Conservation (phyloP, 805 yeast genomes). For the Ogataea parapolymorpha region DNA sequence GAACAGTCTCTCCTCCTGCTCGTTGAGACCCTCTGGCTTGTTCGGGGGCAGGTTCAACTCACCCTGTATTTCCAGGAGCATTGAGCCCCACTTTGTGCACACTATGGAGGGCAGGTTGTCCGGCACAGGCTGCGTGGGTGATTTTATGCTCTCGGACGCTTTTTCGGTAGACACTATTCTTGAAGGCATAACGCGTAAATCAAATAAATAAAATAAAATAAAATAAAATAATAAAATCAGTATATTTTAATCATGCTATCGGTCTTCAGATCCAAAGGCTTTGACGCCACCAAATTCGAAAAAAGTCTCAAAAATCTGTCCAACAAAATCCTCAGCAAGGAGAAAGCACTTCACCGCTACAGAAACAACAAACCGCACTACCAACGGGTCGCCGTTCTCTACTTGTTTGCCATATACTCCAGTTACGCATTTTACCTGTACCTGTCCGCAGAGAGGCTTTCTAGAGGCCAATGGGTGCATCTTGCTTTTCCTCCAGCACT, state of each 20-base stretch:
- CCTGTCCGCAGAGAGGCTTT: constrained; percentile 1
- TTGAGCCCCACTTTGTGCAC: constrained; percentile 56
- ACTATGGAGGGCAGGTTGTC: constrained; percentile 28
- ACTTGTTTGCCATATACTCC: constrained; percentile 23
- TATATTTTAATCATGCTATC: constrained; percentile 17
- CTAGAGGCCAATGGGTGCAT: constrained; percentile 2
- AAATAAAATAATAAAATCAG: no score
- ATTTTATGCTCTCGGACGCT: constrained; percentile 13
- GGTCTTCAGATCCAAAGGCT: constrained; percentile 29
- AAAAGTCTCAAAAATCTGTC: constrained; percentile 39
- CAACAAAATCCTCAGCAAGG: constrained; percentile 30
- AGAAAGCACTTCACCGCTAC: constrained; percentile 20
- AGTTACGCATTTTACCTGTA: constrained; percentile 25
- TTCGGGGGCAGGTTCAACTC: constrained; percentile 51
- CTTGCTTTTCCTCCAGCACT: constrained; percentile 15
- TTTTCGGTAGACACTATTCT: constrained; percentile 16
- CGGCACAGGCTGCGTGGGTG: not conserved
- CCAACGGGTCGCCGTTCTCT: constrained; percentile 16
- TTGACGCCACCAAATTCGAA: constrained; percentile 44
- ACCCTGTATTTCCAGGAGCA: constrained; percentile 71
- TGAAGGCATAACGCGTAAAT: constrained; percentile 24
- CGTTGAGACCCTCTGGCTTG: constrained; percentile 31
- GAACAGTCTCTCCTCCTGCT: constrained; percentile 36
- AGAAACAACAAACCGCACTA: constrained; percentile 16
- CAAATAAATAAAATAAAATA: not conserved